These are phyloP conservation scores for Vigna radiata DNA, from an alignment of 306 rosid species.

Conservation along the genomic window DNA sequence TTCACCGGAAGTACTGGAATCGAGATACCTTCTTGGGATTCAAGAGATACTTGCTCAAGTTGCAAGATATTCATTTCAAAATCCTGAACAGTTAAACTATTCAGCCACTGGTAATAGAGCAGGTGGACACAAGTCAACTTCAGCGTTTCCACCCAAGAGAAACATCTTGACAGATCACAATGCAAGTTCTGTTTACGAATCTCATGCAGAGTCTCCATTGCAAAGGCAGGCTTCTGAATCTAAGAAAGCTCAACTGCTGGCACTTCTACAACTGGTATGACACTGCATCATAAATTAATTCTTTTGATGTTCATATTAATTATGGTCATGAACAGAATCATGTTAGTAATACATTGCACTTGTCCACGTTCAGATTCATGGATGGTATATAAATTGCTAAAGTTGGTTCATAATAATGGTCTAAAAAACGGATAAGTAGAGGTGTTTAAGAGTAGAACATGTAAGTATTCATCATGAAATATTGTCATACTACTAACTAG, in stretches of 20 bases:
- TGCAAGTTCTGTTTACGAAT: slow-evolving; percentile 41
- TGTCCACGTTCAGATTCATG: neutral
- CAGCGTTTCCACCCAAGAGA: slow-evolving; percentile 29
- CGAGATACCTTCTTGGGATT: slow-evolving; percentile 65
- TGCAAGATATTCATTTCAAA: slow-evolving; percentile 66
- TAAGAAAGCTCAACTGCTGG: slow-evolving; percentile 65
- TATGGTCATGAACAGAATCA: neutral
- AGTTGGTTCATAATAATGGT: neutral
- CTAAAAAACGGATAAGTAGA: neutral
- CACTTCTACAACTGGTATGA: slow-evolving; percentile 72
- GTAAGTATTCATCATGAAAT: neutral
- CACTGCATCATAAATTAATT: slow-evolving; percentile 13
- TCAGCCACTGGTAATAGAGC: slow-evolving; percentile 43
- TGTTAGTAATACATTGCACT: neutral
- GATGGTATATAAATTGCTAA: slow-evolving; percentile 5
- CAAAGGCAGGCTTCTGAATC: slow-evolving; percentile 52
- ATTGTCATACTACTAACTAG: neutral
- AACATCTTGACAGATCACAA: slow-evolving; percentile 28
- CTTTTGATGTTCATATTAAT: slow-evolving; percentile 15
- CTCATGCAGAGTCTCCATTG: slow-evolving; percentile 46
- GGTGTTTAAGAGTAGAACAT: neutral
- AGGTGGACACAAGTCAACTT: slow-evolving; percentile 32
- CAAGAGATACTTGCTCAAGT: slow-evolving; percentile 81
- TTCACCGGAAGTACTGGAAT: slow-evolving; percentile 59
- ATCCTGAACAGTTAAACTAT: slow-evolving; percentile 46